These are phyloP conservation scores for Coleophoma eucalyptorum DNA, from an alignment of 2,329 filamentous ascomycete genomes.

Conservation along the genomic window DNA sequence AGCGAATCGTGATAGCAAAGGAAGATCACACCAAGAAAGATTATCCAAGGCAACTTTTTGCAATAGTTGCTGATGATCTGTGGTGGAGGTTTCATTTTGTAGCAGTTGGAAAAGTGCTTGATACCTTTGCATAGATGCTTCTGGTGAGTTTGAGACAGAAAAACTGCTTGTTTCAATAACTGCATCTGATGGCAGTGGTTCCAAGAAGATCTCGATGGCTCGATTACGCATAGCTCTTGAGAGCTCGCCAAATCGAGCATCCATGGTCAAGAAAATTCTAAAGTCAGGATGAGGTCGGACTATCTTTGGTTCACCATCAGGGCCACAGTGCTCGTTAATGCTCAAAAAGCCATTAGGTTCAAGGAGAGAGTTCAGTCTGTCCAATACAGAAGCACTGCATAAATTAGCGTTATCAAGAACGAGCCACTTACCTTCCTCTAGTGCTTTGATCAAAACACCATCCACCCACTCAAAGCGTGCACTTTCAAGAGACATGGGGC, in stretches of 20 bases:
- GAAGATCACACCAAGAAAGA: slow-evolving; percentile 25
- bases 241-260: slow-evolving; percentile 86
- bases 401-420: slow-evolving; percentile 97
- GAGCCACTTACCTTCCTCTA: slow-evolving; percentile 85
- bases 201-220: slow-evolving; percentile 82
- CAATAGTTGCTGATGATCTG: slow-evolving; percentile 8
- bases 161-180: background rate
- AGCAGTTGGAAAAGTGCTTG: slow-evolving; percentile 14
- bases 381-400: slow-evolving; percentile 90
- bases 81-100: slow-evolving; percentile 1
- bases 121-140: slow-evolving; percentile 25
- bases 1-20: slow-evolving; percentile 22
- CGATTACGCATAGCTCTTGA: slow-evolving; percentile 96
- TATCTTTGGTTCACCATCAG: slow-evolving; percentile 75
- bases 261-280: slow-evolving; percentile 89
- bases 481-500: slow-evolving; percentile 57
- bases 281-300: slow-evolving; percentile 83
- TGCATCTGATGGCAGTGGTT: slow-evolving; percentile 26
- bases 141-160: slow-evolving; percentile 7
- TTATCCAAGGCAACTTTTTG: slow-evolving; percentile 24
- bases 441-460: slow-evolving; percentile 82
- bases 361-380: slow-evolving; percentile 89
- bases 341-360: slow-evolving; percentile 85
- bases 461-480: slow-evolving; percentile 96
- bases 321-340: slow-evolving; percentile 88